Conservation (phyloP, 1,139 yeast species). For the Kurtzmaniella quercitrusa region DNA sequence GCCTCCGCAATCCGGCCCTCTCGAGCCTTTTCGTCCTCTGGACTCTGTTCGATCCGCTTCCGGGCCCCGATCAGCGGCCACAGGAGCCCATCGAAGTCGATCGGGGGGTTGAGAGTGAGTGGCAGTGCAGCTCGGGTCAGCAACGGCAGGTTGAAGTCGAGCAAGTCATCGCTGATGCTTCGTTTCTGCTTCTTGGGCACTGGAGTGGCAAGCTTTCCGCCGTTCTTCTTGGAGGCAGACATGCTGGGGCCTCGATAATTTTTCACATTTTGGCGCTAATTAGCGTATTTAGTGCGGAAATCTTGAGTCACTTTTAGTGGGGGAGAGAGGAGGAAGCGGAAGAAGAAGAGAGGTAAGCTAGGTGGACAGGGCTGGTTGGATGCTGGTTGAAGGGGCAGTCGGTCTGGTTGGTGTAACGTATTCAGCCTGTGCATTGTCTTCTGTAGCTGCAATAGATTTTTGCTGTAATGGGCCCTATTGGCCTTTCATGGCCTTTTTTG, state of each 20-base stretch:
- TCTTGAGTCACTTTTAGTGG: too few relatives aligned
- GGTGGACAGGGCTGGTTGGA: too few relatives aligned
- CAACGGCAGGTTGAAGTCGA: slow-evolving; percentile 33
- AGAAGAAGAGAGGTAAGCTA: too few relatives aligned
- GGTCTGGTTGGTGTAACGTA: too few relatives aligned
- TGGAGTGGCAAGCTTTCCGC: not conserved
- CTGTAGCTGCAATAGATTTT: too few relatives aligned
- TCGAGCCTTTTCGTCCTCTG: slow-evolving; percentile 57
- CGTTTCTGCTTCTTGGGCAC: not conserved
- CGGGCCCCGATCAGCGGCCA: slow-evolving; percentile 96
- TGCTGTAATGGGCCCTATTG: too few relatives aligned
- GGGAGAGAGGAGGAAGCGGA: too few relatives aligned
- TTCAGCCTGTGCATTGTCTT: too few relatives aligned
- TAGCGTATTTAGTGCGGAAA: too few relatives aligned
- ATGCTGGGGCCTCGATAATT: not conserved
- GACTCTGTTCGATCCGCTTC: slow-evolving; percentile 60
- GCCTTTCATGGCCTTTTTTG: too few relatives aligned
- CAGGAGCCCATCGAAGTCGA: slow-evolving; percentile 85
- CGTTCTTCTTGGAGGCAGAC: slow-evolving; percentile 1
- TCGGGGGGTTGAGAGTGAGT: slow-evolving; percentile 76
- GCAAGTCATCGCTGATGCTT: not conserved
- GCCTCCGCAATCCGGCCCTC: slow-evolving; percentile 80
- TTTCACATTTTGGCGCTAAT: not conserved
- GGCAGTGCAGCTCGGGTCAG: slow-evolving; percentile 82
- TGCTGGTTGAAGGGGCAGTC: too few relatives aligned